Evolutionary conservation across 192 early-diverging fungal genomes (phyloP).

Genomic region (Coemansia sp.): DNA sequence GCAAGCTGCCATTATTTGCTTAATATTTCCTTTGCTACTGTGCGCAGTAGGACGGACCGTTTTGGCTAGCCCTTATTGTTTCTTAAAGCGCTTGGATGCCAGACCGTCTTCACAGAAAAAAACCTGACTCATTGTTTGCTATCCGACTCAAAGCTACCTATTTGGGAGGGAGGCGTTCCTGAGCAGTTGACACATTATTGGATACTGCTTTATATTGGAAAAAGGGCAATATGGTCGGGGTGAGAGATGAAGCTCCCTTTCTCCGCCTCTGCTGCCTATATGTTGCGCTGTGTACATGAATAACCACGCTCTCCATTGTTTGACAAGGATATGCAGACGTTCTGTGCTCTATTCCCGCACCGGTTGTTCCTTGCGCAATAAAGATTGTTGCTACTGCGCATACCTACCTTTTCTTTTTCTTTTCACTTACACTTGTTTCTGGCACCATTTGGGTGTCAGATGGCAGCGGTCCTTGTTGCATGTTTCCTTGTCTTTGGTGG

Average conservation of each 20-base stretch:
- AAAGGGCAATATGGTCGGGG: slow-evolving; percentile 1
- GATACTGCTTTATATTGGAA: slow-evolving; percentile 9
- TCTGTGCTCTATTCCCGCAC: slow-evolving; percentile 8
- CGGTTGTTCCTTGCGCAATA: slow-evolving; percentile 7
- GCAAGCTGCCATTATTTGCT: neutral
- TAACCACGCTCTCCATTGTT: neutral
- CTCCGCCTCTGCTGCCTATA: neutral
- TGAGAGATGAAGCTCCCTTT: slow-evolving; percentile 3
- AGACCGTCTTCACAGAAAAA: neutral
- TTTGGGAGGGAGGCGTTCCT: slow-evolving; percentile 5
- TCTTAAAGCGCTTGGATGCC: neutral
- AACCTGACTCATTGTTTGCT: neutral
- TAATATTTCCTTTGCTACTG: neutral
- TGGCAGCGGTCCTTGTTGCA: neutral
- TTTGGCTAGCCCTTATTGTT: neutral
- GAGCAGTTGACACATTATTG: neutral
- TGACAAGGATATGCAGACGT: slow-evolving; percentile 3
- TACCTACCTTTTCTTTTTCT: neutral
- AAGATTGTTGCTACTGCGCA: slow-evolving; percentile 4
- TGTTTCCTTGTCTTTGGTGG: neutral
- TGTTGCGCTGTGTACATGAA: too few relatives aligned
- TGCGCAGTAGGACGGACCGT: neutral
- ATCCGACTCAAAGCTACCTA: neutral
- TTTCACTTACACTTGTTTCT: neutral
- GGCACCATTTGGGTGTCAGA: neutral